phyloP scores from a whole-genome alignment of 768 basidiomycete species.

The Amanita molliuscula region DNA sequence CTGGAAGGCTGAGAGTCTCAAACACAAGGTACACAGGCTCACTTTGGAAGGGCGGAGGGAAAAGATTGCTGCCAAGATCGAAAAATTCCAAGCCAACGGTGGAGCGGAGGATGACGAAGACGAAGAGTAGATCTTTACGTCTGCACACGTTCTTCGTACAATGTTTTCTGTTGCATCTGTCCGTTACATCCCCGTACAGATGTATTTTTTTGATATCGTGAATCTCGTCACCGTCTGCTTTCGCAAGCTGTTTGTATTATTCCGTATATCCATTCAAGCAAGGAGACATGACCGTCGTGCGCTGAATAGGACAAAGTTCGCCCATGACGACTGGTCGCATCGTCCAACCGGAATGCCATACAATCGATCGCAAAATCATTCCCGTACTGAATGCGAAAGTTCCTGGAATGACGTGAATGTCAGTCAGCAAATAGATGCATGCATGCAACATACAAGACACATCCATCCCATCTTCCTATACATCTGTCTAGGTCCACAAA shows the following conservation, averaged over 20 bases:
- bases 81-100: conserved; percentile 72
- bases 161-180: background rate
- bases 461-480: conserved; percentile 75
- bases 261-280: conserved; percentile 42
- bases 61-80: conserved; percentile 81
- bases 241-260: conserved; percentile 29
- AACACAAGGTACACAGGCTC: conserved; percentile 60
- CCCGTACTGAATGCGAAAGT: conserved; percentile 49
- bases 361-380: conserved; percentile 43
- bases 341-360: conserved; percentile 44
- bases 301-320: conserved; percentile 28
- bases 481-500: conserved; percentile 67
- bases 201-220: background rate
- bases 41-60: conserved; percentile 69
- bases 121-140: conserved; percentile 39
- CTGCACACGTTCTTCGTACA: conserved; percentile 5
- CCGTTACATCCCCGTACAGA: background rate
- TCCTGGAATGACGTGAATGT: conserved; percentile 26
- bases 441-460: conserved; percentile 49
- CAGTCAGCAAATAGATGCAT: background rate
- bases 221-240: conserved; percentile 5
- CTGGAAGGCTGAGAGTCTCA: conserved; percentile 81
- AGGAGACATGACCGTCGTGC: background rate
- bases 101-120: conserved; percentile 45
- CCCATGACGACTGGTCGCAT: conserved; percentile 28